Evolutionary conservation across 805 yeast species (phyloP), one percentile per base, ranked within the genome.

Genomic region (Isabelozyma rhagii): DNA sequence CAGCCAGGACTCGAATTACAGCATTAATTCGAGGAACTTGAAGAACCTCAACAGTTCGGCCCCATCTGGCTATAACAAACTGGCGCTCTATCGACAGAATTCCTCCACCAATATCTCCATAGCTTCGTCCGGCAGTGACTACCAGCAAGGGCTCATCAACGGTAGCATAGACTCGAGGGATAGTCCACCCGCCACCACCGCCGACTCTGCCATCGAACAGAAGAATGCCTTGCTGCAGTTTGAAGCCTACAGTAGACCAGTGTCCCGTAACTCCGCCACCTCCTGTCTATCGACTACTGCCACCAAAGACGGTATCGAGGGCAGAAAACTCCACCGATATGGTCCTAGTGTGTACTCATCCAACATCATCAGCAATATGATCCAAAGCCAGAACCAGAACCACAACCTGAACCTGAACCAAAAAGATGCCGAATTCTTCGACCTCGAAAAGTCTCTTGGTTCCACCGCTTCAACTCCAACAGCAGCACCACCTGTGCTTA

Each of bases 281-380:
- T 83, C 89, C 1, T 85, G 87, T 34, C 61, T 85, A n/a, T 84
- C 89, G 0, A 83, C 85, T 39, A 83, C 86, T 4, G 90, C 90
- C 18, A 83, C 88, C 14, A 85, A 85, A 56, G 90, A 85, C 62
- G 90, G 91, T 0, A 64, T 84, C 4, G 89, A 85, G 59, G 91
- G 91, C 4, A 78, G 79, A 51, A 67, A 79, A 44, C 69, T 81
- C 42, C 81, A 75, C 56, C 67, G 84, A 44, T 62, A 61, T 27
- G 74, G 75, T 0, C 74, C 72, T 5, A 65, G 67, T n/a, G 61
- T 66, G 2, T 72, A 68, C 51, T 64, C 74, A 2, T 60, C 61
- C 43, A 66, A 66, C 44, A 54, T 70, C 6, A 58, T 72, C 27
- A 54, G 66, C 18, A 61, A 56, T 44, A 66, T 65, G 71, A 21